Percentiles rank a stretch among this genome's conserved stretches.
Evolutionary conservation across 2,329 filamentous ascomycete genomes (phyloP).

Genomic region (Pseudogymnoascus sp.): DNA sequence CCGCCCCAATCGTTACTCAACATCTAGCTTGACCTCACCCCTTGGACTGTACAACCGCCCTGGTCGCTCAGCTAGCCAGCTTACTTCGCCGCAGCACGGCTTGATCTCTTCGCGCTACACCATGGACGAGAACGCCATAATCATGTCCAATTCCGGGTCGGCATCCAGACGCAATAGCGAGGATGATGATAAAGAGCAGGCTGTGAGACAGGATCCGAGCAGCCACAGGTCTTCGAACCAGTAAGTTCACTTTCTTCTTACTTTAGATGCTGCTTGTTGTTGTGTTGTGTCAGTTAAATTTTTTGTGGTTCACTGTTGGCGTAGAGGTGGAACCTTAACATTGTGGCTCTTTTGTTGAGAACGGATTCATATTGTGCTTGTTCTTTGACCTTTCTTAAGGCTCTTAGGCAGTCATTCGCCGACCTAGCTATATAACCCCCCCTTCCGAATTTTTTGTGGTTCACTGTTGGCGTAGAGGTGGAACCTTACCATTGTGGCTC

Average conservation of each 20-base stretch:
- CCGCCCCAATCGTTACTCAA: slow-evolving; percentile 79
- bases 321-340: background rate
- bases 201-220: slow-evolving; percentile 59
- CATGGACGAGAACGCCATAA: slow-evolving; percentile 49
- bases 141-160: slow-evolving; percentile 60
- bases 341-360: background rate
- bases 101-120: slow-evolving; percentile 51
- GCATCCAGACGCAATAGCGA: slow-evolving; percentile 87
- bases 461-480: background rate
- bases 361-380: background rate
- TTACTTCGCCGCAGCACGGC: slow-evolving; percentile 67
- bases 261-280: background rate
- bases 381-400: too few species aligned
- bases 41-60: slow-evolving; percentile 61
- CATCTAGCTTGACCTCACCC: slow-evolving; percentile 76
- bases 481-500: background rate
- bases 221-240: slow-evolving; percentile 66
- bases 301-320: background rate
- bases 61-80: slow-evolving; percentile 67
- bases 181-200: slow-evolving; percentile 77
- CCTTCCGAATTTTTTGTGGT: background rate
- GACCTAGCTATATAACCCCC: background rate
- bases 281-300: background rate
- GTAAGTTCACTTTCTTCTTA: slow-evolving; percentile 49
- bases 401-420: background rate